These are phyloP conservation scores for Mariannaea sp. DNA, from an alignment of 2,329 filamentous ascomycete genomes.

Conservation along the genomic window DNA sequence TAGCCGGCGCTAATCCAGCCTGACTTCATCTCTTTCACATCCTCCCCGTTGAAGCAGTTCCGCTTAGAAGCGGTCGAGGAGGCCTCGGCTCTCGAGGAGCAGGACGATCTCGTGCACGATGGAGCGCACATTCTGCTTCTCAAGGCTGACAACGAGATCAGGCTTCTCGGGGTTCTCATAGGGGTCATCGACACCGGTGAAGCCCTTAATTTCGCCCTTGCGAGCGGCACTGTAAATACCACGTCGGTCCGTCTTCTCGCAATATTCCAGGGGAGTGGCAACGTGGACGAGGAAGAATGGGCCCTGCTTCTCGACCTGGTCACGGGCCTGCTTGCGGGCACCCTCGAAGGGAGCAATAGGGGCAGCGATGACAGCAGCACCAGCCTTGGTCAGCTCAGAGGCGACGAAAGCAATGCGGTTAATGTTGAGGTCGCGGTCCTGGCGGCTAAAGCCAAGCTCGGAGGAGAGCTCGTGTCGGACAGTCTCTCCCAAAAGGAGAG, in stretches of 20 bases:
- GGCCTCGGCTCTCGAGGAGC: slow-evolving; percentile 84
- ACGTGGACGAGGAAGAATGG: slow-evolving; percentile 97
- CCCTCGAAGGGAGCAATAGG: slow-evolving; percentile 93
- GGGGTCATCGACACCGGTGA: slow-evolving; percentile 97
- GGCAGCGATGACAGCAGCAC: slow-evolving; percentile 92
- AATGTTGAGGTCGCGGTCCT: slow-evolving; percentile 94
- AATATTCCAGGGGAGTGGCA: slow-evolving; percentile 87
- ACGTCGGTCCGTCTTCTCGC: slow-evolving; percentile 92
- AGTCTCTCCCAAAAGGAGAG: slow-evolving; percentile 92
- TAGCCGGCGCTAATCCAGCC: background rate
- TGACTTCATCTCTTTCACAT: background rate
- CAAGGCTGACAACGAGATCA: slow-evolving; percentile 81
- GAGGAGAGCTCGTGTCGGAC: slow-evolving; percentile 91
- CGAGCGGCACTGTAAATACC: slow-evolving; percentile 87
- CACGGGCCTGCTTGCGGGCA: slow-evolving; percentile 75
- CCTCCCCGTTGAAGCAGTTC: background rate
- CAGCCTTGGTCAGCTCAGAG: slow-evolving; percentile 88
- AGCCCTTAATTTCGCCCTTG: slow-evolving; percentile 91
- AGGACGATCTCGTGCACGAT: slow-evolving; percentile 97
- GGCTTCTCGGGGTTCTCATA: slow-evolving; percentile 86
- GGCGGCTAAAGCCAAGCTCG: slow-evolving; percentile 91
- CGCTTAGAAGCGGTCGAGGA: slow-evolving; percentile 72
- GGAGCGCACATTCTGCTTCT: slow-evolving; percentile 86
- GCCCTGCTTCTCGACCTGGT: slow-evolving; percentile 85
- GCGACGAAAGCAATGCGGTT: slow-evolving; percentile 95